Evolutionary conservation across 768 basidiomycete genomes (phyloP), one percentile per base, ranked within the genome.

Genomic region (Phlebiopsis gigantea): DNA sequence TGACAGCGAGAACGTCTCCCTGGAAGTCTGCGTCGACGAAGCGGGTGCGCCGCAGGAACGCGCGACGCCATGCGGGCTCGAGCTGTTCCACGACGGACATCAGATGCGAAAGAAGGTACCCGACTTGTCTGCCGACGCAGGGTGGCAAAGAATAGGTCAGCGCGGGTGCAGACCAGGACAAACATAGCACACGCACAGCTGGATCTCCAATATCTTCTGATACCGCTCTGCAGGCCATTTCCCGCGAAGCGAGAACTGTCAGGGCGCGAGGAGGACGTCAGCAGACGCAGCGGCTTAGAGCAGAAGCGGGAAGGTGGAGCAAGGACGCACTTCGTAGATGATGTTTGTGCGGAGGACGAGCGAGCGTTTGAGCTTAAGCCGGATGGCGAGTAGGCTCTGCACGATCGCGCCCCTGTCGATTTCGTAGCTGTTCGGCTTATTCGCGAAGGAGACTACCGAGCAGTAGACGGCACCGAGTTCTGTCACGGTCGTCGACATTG

Each of bases 181-280:
- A 39, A 39, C 17, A 39, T 39, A 39, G 34, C 34, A 19, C 4
- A 66, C 81, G 50, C 61, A 89, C 89, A 85, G 64, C 62, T 90
- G 88, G 6, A 88, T 64, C 22, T 88, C 81, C 60, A 85, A 69
- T 29, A 90, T 79, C 31, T 73, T 81, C 34, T 86, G 81, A 66
- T 93, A 93, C 57, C 92, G 72, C 55, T 87, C 72, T n/a, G 81
- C 79, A 0, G 92, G 92, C 92, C 90, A 93, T 61, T 77, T 73
- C 0, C 91, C 92, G 51, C 82, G 71, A 22, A 93, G 69, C 0
- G 90, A 91, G 66, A 90, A 83, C 85, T 93, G 63, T 21, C n/a
- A 29, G 47, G 1, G 28, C 12, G 17, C 46, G 8, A 9, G 34
- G 34, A 10, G 12, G 12, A 39, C 9, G 46, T 46, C 5, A 48